phyloP scores from a whole-genome alignment of 495 filamentous ascomycete species.

The Clohesyomyces aquaticus region DNA sequence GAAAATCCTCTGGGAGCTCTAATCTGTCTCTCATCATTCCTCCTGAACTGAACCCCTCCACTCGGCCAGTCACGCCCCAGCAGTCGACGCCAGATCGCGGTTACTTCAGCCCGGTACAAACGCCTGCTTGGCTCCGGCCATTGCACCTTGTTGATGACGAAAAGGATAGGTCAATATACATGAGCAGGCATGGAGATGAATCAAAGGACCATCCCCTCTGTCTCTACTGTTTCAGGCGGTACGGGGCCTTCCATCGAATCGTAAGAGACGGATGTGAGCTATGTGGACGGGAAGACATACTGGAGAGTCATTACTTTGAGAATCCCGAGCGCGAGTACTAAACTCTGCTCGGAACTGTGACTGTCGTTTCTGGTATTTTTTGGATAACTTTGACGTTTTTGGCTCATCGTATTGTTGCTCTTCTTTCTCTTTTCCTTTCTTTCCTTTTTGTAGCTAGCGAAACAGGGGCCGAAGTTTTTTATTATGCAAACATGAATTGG shows the following conservation, averaged over 20 bases:
- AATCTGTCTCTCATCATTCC: not conserved
- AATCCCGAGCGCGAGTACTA: not conserved
- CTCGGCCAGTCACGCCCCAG: not conserved
- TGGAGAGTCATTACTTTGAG: constrained; percentile 25
- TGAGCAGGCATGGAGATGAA: constrained; percentile 19
- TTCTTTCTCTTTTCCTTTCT: not conserved
- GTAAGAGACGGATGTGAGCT: constrained; percentile 17
- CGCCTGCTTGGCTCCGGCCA: constrained; percentile 15
- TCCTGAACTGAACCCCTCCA: not conserved
- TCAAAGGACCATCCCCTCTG: constrained; percentile 21
- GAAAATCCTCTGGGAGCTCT: not conserved
- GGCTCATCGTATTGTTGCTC: not conserved
- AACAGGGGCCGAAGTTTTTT: not conserved
- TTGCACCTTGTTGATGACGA: constrained; percentile 22
- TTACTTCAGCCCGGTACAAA: not conserved
- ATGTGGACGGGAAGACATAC: constrained; percentile 12
- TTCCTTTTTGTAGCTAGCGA: not conserved
- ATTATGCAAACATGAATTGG: not conserved
- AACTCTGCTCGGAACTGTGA: not conserved
- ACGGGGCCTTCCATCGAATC: constrained; percentile 15
- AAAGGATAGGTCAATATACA: constrained; percentile 27
- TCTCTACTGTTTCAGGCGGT: constrained; percentile 16
- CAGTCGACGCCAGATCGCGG: not conserved
- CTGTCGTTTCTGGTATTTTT: not conserved
- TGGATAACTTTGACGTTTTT: not conserved